Base-by-base conservation (phyloP, 2,329 filamentous ascomycete genomes). In the Ilyonectria mors-panacis region DNA sequence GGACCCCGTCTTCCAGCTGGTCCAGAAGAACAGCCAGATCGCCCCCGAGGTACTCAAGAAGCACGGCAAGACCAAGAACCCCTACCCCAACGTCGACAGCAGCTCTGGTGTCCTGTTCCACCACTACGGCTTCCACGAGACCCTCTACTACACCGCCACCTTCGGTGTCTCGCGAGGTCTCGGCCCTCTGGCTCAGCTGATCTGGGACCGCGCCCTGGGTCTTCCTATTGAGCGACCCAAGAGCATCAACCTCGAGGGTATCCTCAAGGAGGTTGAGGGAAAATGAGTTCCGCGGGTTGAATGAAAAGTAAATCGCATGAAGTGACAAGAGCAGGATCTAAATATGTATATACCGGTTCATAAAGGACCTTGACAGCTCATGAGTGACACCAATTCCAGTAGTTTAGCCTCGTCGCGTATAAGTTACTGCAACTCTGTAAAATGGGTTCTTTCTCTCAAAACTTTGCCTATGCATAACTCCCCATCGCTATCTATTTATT, bases 11-110 rank as follows among this genome's bases (percentile, higher is more conserved):
- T 98, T 97, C 91, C 90, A 94, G 82, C 90, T 99, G 12, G 95
- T 99, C 63, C 93, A 95, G 88, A 92, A 93, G 85, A 98, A 97
- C 86, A 94, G 92, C 72, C 92, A 94, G 78, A 92, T 99, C 70
- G 96, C 96, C 0, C 96, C 96, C 17, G 89, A 90, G 59, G 96
- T 99, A 21, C 87, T 99, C 75, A 96, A 90, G 76, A 91, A 98
- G 85, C 96, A 99, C 80, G 96, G 96, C 82, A 98, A 98, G 91
- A 97, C 94, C 73, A 97, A 97, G 88, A 97, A 97, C 85, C 94
- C 96, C 2, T 97, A 95, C 84, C 96, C 96, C 71, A 99, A 99
- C 80, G 96, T 99, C 69, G 96, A 99, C 82, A 94, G 93, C 54
- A 92, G 90, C 70, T 97, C 94, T 1, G 96, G 96, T 71, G 95